Evolutionary conservation across 257 asterid species (phyloP), one percentile per base, ranked within the genome.

Genomic region (Prunella vulgaris): DNA sequence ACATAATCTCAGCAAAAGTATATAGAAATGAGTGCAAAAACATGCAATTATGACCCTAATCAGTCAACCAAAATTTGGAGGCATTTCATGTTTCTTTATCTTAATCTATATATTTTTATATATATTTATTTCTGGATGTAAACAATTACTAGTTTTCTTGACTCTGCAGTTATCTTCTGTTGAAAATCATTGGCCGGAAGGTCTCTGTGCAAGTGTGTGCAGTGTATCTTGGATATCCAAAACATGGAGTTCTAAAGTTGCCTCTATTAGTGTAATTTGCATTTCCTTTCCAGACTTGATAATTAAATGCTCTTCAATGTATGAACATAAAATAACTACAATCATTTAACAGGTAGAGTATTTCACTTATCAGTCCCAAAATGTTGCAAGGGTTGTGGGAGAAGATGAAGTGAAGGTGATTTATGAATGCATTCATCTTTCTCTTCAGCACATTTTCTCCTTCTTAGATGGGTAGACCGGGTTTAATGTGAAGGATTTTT

Each of bases 381-480:
- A 93, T 70, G 96, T 90, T n/a, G 82, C 98, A 17, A 84, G 98
- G 81, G 97, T 94, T 66, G 96, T 90, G 38, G 92, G 94, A 71
- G 78, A 51, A 78, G 27, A 67, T 35, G 88, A 88, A 77, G 86
- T 79, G 61, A 93, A 88, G 75, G 73, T 59, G 72, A 93, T 93
- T 13, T 78, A 88, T 46, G 84, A 79, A 72, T 85, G 89, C 67
- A 82, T 90, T n/a, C 79, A 87, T 49, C 68, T 62, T 54, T 80
- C 97, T 7, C 75, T 88, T 38, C 60, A 24, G 20, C 52, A 74
- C 42, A 70, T 90, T 18, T 72, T 78, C 71, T 73, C 88, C 35
- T 88, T 85, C 77, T 61, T 83, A 77, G 81, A 75, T 58, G 90
- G 90, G 62, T 82, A 79, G 74, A 81, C 84, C 24, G 90, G 83